phyloP scores from a whole-genome alignment of 495 filamentous ascomycete genomes.

The Lophiostoma macrostomum region DNA sequence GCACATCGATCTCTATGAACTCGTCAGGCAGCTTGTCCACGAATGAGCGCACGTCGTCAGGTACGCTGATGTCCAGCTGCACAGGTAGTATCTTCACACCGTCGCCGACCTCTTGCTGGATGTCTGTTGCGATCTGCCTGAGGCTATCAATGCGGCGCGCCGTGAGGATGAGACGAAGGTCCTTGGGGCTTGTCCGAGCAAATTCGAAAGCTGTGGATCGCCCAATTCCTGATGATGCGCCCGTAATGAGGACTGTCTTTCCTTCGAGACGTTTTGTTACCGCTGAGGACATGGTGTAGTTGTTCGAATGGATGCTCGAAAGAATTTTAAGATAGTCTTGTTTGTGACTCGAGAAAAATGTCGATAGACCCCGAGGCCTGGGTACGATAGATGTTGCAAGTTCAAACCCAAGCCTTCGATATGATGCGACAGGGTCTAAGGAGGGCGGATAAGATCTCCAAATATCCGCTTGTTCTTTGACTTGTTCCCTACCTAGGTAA shows the following conservation, averaged over 20 bases:
- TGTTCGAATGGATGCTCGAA: neutral
- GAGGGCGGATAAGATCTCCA: no score
- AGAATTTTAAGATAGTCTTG: no score
- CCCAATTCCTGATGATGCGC: slow-evolving; percentile 91
- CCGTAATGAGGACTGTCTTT: slow-evolving; percentile 91
- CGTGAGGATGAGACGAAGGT: slow-evolving; percentile 80
- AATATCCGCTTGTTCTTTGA: no score
- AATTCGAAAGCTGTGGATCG: slow-evolving; percentile 85
- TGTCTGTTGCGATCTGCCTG: slow-evolving; percentile 69
- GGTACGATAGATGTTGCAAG: no score
- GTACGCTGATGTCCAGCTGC: slow-evolving; percentile 80
- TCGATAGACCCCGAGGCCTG: no score
- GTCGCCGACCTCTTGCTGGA: slow-evolving; percentile 70
- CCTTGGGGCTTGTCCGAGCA: slow-evolving; percentile 74
- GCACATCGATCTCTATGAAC: slow-evolving; percentile 79
- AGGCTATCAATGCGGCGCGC: slow-evolving; percentile 78
- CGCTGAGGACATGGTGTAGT: slow-evolving; percentile 34
- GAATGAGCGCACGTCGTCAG: slow-evolving; percentile 71
- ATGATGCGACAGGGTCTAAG: no score
- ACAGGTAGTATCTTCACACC: slow-evolving; percentile 77
- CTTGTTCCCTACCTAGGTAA: no score
- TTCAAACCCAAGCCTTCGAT: no score
- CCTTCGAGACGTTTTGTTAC: slow-evolving; percentile 81
- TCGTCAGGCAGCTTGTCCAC: slow-evolving; percentile 70
- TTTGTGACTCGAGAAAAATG: no score